Conservation (phyloP, 2,329 filamentous ascomycete genomes). For the Alternaria atra region DNA sequence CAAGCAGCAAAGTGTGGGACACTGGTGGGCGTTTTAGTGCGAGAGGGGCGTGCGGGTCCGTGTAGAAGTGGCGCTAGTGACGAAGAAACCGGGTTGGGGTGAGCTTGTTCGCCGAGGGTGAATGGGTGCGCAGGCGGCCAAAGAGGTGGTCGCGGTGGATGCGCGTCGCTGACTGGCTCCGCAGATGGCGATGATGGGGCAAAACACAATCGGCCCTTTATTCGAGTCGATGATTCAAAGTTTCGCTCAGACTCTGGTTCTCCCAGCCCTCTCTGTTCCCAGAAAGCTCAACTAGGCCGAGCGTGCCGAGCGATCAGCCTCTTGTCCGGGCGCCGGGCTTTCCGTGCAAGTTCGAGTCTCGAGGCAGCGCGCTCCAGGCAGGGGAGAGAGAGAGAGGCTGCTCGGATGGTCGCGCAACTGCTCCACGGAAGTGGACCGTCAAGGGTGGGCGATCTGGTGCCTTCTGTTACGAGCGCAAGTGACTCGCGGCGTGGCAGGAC, state of each 20-base stretch:
- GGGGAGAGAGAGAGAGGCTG: background rate
- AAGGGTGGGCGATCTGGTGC: slow-evolving; percentile 25
- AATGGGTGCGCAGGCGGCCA: slow-evolving; percentile 29
- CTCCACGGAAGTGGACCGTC: slow-evolving; percentile 12
- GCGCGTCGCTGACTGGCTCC: slow-evolving; percentile 26
- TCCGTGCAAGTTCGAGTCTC: slow-evolving; percentile 27
- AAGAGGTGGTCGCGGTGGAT: slow-evolving; percentile 22
- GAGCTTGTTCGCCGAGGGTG: slow-evolving; percentile 34
- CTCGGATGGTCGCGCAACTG: slow-evolving; percentile 15
- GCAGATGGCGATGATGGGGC: slow-evolving; percentile 16
- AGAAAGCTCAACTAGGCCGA: slow-evolving; percentile 45
- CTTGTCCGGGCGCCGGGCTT: slow-evolving; percentile 44
- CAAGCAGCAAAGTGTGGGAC: slow-evolving; percentile 34
- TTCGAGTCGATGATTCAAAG: slow-evolving; percentile 34
- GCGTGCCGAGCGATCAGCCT: slow-evolving; percentile 48
- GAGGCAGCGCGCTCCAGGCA: slow-evolving; percentile 7
- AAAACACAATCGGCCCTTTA: slow-evolving; percentile 45
- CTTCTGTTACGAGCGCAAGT: slow-evolving; percentile 25
- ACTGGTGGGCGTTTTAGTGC: slow-evolving; percentile 20
- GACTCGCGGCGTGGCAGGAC: slow-evolving; percentile 25
- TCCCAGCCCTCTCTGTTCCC: slow-evolving; percentile 37
- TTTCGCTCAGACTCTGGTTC: slow-evolving; percentile 30
- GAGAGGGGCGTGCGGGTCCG: slow-evolving; percentile 28
- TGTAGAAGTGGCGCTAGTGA: slow-evolving; percentile 26
- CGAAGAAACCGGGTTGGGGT: slow-evolving; percentile 26